Evolutionary conservation across 768 basidiomycete genomes (phyloP).

Genomic region (Lyophyllum shimeji): DNA sequence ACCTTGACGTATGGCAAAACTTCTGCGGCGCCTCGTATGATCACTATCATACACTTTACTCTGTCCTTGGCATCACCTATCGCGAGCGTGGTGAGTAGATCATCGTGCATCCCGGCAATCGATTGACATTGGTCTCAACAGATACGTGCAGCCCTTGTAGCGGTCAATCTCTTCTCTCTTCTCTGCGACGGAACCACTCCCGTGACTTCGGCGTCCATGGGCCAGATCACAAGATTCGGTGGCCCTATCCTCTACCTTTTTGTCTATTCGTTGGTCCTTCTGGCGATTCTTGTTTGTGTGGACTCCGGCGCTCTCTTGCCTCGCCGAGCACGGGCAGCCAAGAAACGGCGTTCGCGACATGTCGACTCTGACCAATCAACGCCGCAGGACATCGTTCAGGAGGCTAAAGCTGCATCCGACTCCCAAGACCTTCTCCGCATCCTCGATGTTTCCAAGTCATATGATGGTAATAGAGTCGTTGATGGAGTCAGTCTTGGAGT

Average conservation of each 20-base stretch:
- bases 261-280: slow-evolving; percentile 54
- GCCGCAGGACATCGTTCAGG: slow-evolving; percentile 52
- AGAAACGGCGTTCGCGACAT: slow-evolving; percentile 7
- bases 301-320: slow-evolving; percentile 65
- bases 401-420: slow-evolving; percentile 44
- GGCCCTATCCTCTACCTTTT: slow-evolving; percentile 77
- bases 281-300: slow-evolving; percentile 65
- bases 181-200: slow-evolving; percentile 58
- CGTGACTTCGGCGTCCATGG: slow-evolving; percentile 47
- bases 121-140: slow-evolving; percentile 22
- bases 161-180: slow-evolving; percentile 74
- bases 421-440: slow-evolving; percentile 64
- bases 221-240: slow-evolving; percentile 60
- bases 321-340: slow-evolving; percentile 31
- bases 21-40: slow-evolving; percentile 48
- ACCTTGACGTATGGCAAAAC: slow-evolving; percentile 72
- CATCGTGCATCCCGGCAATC: background rate
- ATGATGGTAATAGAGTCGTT: slow-evolving; percentile 55
- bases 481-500: slow-evolving; percentile 75
- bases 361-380: slow-evolving; percentile 6
- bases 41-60: slow-evolving; percentile 70
- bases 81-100: slow-evolving; percentile 56
- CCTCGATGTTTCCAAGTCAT: slow-evolving; percentile 61
- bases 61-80: slow-evolving; percentile 69
- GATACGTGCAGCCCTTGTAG: slow-evolving; percentile 71